Percentiles rank a stretch among this genome's conserved stretches.
These are phyloP conservation scores for Trichoderma atroviride DNA, from an alignment of 2,329 filamentous ascomycete species.

Conservation along the genomic window DNA sequence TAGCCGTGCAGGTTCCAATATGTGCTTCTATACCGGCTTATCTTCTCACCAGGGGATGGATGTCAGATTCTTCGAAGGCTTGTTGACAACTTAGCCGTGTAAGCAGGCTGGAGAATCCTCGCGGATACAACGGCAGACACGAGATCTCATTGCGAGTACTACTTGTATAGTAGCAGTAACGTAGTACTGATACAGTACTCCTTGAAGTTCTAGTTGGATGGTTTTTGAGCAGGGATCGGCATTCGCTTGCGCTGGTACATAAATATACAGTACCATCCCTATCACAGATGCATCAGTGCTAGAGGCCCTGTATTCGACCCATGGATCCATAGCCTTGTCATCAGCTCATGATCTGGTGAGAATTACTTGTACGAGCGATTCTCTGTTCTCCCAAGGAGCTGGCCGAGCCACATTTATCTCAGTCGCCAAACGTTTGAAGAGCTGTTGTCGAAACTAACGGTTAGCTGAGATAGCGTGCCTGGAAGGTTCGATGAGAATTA, in stretches of 20 bases:
- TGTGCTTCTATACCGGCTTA: not conserved
- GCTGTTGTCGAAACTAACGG: not conserved
- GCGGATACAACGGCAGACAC: not conserved
- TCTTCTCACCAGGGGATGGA: not conserved
- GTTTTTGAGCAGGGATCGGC: not conserved
- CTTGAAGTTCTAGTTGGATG: not conserved
- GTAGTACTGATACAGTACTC: not conserved
- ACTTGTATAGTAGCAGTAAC: not conserved
- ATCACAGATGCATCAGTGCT: not conserved
- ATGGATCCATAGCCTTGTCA: not conserved
- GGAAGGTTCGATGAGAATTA: not conserved
- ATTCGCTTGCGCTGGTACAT: not conserved
- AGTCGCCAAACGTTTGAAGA: slow-evolving; percentile 13
- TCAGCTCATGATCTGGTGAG: not conserved
- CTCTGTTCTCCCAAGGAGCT: not conserved
- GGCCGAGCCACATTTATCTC: not conserved
- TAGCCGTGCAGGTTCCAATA: not conserved
- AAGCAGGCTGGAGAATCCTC: not conserved
- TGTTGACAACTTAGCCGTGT: not conserved
- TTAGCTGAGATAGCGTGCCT: not conserved
- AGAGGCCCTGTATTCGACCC: slow-evolving; percentile 4
- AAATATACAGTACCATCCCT: not conserved
- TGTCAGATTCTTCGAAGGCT: not conserved
- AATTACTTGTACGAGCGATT: not conserved
- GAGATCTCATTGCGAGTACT: not conserved